A percentile compares a stretch with the other conserved stretches of the same genome.
Evolutionary conservation across 2,329 filamentous ascomycete genomes (phyloP).

Genomic region (Sporothrix curviconia): DNA sequence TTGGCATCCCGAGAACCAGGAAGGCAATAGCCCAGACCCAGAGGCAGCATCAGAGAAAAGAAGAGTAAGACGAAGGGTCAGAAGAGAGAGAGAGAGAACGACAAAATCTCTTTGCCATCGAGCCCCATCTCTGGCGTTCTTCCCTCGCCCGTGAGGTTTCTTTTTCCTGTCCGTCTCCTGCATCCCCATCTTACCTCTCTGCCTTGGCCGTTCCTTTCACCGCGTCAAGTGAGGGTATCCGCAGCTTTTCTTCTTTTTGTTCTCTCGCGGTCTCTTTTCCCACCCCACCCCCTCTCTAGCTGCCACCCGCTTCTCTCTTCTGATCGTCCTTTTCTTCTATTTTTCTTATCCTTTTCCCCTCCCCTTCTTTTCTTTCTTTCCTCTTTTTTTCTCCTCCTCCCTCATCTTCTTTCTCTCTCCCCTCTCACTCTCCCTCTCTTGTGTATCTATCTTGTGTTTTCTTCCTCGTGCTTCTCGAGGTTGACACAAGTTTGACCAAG

Average conservation of each 20-base stretch:
- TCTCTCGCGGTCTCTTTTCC: not conserved
- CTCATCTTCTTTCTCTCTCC: not conserved
- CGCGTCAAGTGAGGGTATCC: not conserved
- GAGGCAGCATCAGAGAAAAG: not conserved
- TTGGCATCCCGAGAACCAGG: not conserved
- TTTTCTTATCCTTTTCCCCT: not conserved
- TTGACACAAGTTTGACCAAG: conserved; percentile 1
- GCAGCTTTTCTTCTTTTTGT: not conserved
- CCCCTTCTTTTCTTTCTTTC: not conserved
- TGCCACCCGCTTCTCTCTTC: not conserved
- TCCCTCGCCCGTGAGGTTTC: not conserved
- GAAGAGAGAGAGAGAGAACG: not conserved
- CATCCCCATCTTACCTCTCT: not conserved
- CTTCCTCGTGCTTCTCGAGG: not conserved
- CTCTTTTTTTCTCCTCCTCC: not conserved
- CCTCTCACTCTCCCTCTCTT: too few species aligned
- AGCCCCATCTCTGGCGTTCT: not conserved
- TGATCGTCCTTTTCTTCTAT: not conserved
- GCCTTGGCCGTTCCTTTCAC: not conserved
- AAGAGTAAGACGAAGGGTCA: not conserved
- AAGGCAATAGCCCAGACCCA: not conserved
- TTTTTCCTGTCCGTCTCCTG: not conserved
- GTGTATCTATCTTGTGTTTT: not conserved
- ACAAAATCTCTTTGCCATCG: not conserved
- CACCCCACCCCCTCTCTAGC: not conserved